Base-by-base conservation (phyloP, 140 eudicot genomes). In the Artemisia princeps region DNA sequence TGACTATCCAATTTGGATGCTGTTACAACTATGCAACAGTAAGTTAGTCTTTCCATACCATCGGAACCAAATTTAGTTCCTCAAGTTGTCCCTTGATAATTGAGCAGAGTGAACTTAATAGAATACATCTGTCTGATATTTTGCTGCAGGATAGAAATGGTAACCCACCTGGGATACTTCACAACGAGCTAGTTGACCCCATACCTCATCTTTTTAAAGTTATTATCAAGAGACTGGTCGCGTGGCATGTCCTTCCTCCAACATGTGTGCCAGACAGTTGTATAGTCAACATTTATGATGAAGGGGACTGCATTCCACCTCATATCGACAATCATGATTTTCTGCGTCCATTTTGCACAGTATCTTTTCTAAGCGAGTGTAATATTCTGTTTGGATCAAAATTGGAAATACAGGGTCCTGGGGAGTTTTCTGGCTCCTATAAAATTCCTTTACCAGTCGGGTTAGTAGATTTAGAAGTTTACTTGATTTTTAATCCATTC, bases 291-390 rank as follows among this genome's bases (percentile, higher is more conserved):
- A 86, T 92, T 64, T 88, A 92, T 17, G 94, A 88, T 13, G 90
- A 84, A 71, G 99, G 94, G 1, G 96, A 92, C 72, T 92, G 99
- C 78, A 92, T 92, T 70, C 99, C 99, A 0, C 99, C 99, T 52
- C 99, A 92, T 65, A 88, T 92, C 10, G 99, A 92, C 65, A 84
- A 88, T 70, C 99, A 88, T 58, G 99, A 92, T 70, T 92, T 92
- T 68, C 60, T 86, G n/a, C 82, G 99, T n/a, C 99, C 99, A 30
- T 92, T 92, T 72, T 92, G 96, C 73, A 92, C 99, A 0, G 95
- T 92, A 10, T 92, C 99, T 3, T 92, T 92, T 73, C 81, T 92
- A 33, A 88, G 96, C 17, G 94, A 88, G 76, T 92, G 99, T 75
- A 57, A 86, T 40, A 92, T 92, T 45, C 10, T 86, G 10, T 92